Evolutionary conservation across 768 basidiomycete genomes (phyloP).

Genomic region (Xerocomus spinulosus): DNA sequence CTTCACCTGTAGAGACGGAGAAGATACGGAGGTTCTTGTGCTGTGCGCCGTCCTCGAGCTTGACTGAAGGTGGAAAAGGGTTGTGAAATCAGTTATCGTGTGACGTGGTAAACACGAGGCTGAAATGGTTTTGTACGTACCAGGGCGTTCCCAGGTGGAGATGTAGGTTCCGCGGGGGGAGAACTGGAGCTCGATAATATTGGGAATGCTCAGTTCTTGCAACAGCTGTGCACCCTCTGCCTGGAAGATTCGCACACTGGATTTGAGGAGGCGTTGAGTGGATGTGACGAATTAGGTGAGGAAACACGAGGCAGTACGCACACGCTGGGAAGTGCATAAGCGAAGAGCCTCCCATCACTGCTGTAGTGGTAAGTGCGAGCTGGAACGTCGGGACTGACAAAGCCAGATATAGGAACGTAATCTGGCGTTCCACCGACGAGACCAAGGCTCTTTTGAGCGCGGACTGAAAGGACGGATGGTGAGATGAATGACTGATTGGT

Average conservation of each 20-base stretch:
- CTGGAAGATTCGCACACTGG: slow-evolving; percentile 72
- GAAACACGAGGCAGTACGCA: slow-evolving; percentile 39
- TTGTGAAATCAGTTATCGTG: slow-evolving; percentile 12
- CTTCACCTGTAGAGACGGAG: slow-evolving; percentile 78
- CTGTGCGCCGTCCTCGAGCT: slow-evolving; percentile 84
- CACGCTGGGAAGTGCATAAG: slow-evolving; percentile 74
- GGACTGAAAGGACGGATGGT: slow-evolving; percentile 47
- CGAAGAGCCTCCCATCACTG: slow-evolving; percentile 81
- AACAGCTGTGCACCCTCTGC: slow-evolving; percentile 70
- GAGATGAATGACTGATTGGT: slow-evolving; percentile 13
- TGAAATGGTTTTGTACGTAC: slow-evolving; percentile 34
- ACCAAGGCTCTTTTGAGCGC: slow-evolving; percentile 91
- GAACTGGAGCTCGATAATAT: slow-evolving; percentile 81
- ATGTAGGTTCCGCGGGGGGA: slow-evolving; percentile 92
- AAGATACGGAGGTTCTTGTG: slow-evolving; percentile 95
- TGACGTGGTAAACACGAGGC: slow-evolving; percentile 23
- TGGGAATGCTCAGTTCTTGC: slow-evolving; percentile 68
- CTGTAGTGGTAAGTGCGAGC: slow-evolving; percentile 80
- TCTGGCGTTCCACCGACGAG: slow-evolving; percentile 79
- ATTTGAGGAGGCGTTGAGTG: slow-evolving; percentile 10
- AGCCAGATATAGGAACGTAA: slow-evolving; percentile 62
- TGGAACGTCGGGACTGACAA: slow-evolving; percentile 62
- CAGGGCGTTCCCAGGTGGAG: slow-evolving; percentile 92
- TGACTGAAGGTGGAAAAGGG: slow-evolving; percentile 40
- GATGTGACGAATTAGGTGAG: slow-evolving; percentile 6